A percentile compares a stretch with the other conserved stretches of the same genome.
phyloP scores from a whole-genome alignment of 768 basidiomycete species.

The Leccinum variicolor region DNA sequence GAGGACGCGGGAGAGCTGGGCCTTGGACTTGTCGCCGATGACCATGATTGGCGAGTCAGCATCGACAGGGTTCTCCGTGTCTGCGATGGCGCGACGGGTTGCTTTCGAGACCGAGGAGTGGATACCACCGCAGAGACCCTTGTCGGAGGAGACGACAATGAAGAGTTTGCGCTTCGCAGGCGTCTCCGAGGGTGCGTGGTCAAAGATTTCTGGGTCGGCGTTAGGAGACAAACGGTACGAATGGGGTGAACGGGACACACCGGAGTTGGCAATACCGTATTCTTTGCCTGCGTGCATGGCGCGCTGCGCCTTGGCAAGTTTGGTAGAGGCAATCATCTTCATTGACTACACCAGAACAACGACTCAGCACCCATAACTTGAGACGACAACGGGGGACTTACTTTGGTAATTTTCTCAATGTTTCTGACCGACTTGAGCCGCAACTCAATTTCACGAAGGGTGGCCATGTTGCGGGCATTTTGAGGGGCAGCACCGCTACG shows the following conservation, averaged over 20 bases:
- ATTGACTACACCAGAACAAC: constrained; percentile 60
- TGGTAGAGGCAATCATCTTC: constrained; percentile 99
- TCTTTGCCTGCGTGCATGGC: constrained; percentile 90
- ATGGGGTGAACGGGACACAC: constrained; percentile 36
- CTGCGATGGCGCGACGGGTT: constrained; percentile 67
- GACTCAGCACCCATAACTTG: not conserved
- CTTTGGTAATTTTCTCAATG: constrained; percentile 99
- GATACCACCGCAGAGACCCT: constrained; percentile 99
- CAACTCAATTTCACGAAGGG: constrained; percentile 95
- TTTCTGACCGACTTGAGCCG: constrained; percentile 95
- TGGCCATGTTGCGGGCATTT: constrained; percentile 87
- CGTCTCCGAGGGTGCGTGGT: constrained; percentile 66
- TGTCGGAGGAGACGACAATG: constrained; percentile 94
- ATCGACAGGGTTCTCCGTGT: constrained; percentile 48
- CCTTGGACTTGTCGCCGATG: constrained; percentile 97
- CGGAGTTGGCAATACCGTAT: constrained; percentile 90
- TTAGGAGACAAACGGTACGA: not conserved
- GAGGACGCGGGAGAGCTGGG: constrained; percentile 72
- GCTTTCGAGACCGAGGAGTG: constrained; percentile 95
- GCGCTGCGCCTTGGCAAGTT: constrained; percentile 91
- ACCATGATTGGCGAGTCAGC: constrained; percentile 72
- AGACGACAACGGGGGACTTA: constrained; percentile 31
- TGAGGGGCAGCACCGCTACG: constrained; percentile 39
- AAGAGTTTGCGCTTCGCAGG: constrained; percentile 80
- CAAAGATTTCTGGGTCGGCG: constrained; percentile 72